Percentiles rank a stretch among this genome's conserved stretches.
Conservation (phyloP, 495 filamentous ascomycete genomes). For the Immersiella caudata region DNA sequence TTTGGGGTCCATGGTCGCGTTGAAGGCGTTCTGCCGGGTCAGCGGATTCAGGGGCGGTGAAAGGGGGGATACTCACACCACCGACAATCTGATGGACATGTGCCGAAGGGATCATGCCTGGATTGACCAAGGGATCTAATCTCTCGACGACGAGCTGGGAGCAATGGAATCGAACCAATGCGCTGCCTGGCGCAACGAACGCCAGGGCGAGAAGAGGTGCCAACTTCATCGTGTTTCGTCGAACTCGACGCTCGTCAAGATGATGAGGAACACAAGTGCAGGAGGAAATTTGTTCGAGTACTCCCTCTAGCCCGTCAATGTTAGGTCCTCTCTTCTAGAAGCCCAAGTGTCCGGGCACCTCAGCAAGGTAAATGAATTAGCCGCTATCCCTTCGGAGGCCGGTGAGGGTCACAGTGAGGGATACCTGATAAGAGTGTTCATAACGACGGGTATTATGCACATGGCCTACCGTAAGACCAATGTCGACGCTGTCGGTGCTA, state of each 20-base stretch:
- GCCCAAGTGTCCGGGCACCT: neutral
- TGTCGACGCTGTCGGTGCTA: neutral
- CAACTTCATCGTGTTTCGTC: conserved; percentile 36
- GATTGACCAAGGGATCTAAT: conserved; percentile 39
- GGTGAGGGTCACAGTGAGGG: neutral
- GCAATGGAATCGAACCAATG: conserved; percentile 42
- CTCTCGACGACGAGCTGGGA: conserved; percentile 41
- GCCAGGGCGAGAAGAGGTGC: conserved; percentile 34
- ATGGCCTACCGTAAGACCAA: neutral
- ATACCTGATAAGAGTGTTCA: neutral
- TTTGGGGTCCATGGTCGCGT: conserved; percentile 39
- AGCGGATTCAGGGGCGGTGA: neutral
- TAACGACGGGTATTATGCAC: neutral
- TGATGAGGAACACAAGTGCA: neutral
- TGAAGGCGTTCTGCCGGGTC: conserved; percentile 35
- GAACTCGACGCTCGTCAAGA: neutral
- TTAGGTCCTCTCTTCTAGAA: neutral
- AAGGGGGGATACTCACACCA: conserved; percentile 29
- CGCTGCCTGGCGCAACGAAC: conserved; percentile 34
- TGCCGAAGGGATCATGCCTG: conserved; percentile 36
- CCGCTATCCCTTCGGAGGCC: neutral
- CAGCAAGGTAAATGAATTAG: neutral
- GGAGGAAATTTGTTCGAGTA: neutral
- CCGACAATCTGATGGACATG: conserved; percentile 44
- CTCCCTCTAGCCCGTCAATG: neutral